A percentile compares a stretch with the other conserved stretches of the same genome.
Evolutionary conservation across 805 yeast genomes (phyloP).

Genomic region (Ogataea neopini): DNA sequence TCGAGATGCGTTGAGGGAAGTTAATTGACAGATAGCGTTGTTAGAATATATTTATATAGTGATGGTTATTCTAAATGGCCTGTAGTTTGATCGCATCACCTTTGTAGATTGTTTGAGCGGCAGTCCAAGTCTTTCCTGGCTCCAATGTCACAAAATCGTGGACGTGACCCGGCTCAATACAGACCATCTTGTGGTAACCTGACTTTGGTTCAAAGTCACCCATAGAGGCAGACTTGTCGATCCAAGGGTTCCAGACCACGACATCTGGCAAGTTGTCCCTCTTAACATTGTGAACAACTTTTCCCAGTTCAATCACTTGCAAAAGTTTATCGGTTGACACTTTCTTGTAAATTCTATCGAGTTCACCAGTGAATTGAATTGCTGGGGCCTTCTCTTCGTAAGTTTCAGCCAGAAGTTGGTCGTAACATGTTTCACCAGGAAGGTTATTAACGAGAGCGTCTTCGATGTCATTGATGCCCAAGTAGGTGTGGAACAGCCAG

Average conservation of each 20-base stretch:
- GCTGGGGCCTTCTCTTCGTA: slow-evolving; percentile 77
- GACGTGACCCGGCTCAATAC: slow-evolving; percentile 94
- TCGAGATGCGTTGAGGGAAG: neutral
- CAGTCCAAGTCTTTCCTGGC: slow-evolving; percentile 80
- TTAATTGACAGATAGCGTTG: neutral
- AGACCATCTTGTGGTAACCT: slow-evolving; percentile 86
- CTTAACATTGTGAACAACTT: slow-evolving; percentile 66
- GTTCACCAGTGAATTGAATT: slow-evolving; percentile 70
- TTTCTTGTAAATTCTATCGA: slow-evolving; percentile 79
- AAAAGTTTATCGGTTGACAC: slow-evolving; percentile 55
- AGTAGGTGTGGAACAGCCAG: slow-evolving; percentile 93
- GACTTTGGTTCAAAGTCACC: slow-evolving; percentile 83
- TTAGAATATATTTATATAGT: neutral
- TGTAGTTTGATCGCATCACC: slow-evolving; percentile 65
- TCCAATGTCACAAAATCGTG: slow-evolving; percentile 59
- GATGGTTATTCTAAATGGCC: slow-evolving; percentile 37
- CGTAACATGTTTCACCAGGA: slow-evolving; percentile 69
- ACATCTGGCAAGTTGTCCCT: slow-evolving; percentile 59
- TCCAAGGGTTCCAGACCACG: slow-evolving; percentile 99
- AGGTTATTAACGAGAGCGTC: slow-evolving; percentile 78
- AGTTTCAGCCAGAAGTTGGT: slow-evolving; percentile 66
- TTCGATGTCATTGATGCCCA: slow-evolving; percentile 72
- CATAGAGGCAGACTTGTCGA: slow-evolving; percentile 76
- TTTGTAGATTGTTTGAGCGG: slow-evolving; percentile 57
- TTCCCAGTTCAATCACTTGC: slow-evolving; percentile 71